These are phyloP conservation scores for Aspergillus nidulans DNA, from an alignment of 495 filamentous ascomycete genomes.

Conservation along the genomic window DNA sequence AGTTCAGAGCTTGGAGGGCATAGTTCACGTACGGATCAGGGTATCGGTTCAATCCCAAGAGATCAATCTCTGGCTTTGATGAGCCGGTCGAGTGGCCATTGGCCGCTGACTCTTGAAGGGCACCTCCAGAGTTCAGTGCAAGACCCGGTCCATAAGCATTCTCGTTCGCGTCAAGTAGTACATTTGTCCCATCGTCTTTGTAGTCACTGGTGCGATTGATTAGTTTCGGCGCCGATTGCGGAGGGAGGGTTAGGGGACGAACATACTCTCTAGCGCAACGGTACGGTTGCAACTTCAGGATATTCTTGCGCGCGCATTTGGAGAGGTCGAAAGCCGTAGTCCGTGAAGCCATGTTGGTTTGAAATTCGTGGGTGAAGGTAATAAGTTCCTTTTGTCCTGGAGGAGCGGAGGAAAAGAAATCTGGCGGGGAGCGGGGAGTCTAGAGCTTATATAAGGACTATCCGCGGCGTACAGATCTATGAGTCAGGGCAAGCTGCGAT, in stretches of 20 bases:
- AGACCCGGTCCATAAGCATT: constrained; percentile 88
- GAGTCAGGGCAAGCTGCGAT: constrained; percentile 5
- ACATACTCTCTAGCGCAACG: constrained; percentile 78
- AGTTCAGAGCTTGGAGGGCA: background rate
- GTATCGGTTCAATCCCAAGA: constrained; percentile 82
- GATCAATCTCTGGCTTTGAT: constrained; percentile 53
- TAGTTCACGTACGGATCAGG: constrained; percentile 70
- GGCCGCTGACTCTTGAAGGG: constrained; percentile 36
- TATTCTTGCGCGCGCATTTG: constrained; percentile 80
- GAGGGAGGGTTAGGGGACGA: constrained; percentile 9
- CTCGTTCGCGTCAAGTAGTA: constrained; percentile 96
- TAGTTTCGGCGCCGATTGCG: constrained; percentile 21
- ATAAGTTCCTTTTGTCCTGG: background rate
- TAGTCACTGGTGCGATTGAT: constrained; percentile 68
- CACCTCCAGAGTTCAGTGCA: constrained; percentile 41
- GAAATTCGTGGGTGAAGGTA: background rate
- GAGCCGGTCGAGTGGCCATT: constrained; percentile 32
- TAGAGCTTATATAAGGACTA: background rate
- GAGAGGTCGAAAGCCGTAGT: constrained; percentile 63
- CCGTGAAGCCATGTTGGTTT: constrained; percentile 36
- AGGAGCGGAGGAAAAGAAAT: background rate
- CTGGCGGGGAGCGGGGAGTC: constrained; percentile 8
- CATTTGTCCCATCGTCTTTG: constrained; percentile 96
- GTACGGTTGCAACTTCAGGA: constrained; percentile 76
- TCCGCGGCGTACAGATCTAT: background rate